Conservation (phyloP, 2,329 filamentous ascomycete species). For the Lachnellula hyalina region DNA sequence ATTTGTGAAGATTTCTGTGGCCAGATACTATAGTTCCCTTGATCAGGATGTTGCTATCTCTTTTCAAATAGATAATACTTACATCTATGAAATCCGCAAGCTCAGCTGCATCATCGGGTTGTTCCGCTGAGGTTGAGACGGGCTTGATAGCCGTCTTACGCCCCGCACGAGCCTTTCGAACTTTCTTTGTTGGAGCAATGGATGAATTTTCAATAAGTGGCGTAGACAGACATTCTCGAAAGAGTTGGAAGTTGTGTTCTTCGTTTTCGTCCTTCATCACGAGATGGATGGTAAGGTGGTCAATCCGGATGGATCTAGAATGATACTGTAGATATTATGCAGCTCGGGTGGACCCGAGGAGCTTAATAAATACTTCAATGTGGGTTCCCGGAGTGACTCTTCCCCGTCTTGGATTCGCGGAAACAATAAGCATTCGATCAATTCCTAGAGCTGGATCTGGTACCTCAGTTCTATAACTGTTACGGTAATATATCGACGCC, state of each 20-base stretch:
- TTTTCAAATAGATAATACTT: too few species aligned
- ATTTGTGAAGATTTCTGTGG: constrained; percentile 59
- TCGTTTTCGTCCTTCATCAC: constrained; percentile 22
- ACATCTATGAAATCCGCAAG: constrained; percentile 65
- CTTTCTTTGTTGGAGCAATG: constrained; percentile 35
- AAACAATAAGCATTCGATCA: too few species aligned
- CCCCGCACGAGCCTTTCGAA: constrained; percentile 34
- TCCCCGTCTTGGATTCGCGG: too few species aligned
- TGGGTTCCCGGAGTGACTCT: too few species aligned
- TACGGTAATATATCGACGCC: too few species aligned
- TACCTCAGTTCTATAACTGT: too few species aligned
- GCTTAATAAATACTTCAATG: neutral
- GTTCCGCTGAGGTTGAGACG: constrained; percentile 2
- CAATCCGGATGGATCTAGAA: too few species aligned
- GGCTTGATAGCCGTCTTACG: constrained; percentile 23
- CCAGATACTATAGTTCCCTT: constrained; percentile 54
- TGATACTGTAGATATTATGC: neutral
- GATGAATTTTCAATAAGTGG: constrained; percentile 59
- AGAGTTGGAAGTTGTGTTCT: constrained; percentile 57
- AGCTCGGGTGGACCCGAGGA: neutral
- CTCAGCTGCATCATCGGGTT: constrained; percentile 46
- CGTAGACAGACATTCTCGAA: constrained; percentile 69
- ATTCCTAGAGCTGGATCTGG: too few species aligned
- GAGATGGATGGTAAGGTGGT: too few species aligned
- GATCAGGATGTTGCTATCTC: neutral